phyloP scores from a whole-genome alignment of 2,329 filamentous ascomycete species.

The Diaporthe capsici region DNA sequence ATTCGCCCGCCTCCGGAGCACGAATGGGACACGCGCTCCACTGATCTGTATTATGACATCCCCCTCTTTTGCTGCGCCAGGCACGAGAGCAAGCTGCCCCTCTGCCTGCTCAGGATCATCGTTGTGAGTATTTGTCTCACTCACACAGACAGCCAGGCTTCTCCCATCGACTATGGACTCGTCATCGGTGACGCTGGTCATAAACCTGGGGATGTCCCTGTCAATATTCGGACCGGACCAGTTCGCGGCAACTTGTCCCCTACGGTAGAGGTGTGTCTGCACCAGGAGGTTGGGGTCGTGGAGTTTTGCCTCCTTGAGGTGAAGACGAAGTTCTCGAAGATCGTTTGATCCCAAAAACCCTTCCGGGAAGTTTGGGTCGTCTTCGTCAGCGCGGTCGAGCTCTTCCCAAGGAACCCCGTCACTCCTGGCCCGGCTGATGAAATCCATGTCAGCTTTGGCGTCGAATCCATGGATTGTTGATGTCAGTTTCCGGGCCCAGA shows the following conservation, averaged over 20 bases:
- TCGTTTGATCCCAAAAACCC: no score
- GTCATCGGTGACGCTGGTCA: not conserved
- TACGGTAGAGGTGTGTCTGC: not conserved
- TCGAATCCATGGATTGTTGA: not conserved
- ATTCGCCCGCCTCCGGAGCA: not conserved
- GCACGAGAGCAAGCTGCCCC: conserved; percentile 1
- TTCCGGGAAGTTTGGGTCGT: not conserved
- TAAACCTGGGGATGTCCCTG: not conserved
- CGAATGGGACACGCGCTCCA: conserved; percentile 15
- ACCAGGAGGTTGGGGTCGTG: not conserved
- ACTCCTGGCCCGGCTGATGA: not conserved
- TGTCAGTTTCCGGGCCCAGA: not conserved
- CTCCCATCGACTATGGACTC: conserved; percentile 19
- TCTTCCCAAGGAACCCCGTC: not conserved
- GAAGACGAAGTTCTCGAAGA: not conserved
- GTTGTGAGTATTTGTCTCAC: accelerated
- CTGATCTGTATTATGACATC: conserved; percentile 26
- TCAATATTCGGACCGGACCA: conserved; percentile 10
- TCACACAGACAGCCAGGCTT: not conserved
- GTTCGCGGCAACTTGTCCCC: conserved; percentile 1
- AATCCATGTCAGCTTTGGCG: not conserved
- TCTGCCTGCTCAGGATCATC: not conserved
- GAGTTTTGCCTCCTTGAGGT: not conserved
- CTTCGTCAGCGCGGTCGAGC: not conserved
- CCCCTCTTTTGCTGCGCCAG: not conserved